Percentiles rank a stretch among this genome's conserved stretches.
phyloP scores from a whole-genome alignment of 345 rosid genomes.

The Citrus glauca region DNA sequence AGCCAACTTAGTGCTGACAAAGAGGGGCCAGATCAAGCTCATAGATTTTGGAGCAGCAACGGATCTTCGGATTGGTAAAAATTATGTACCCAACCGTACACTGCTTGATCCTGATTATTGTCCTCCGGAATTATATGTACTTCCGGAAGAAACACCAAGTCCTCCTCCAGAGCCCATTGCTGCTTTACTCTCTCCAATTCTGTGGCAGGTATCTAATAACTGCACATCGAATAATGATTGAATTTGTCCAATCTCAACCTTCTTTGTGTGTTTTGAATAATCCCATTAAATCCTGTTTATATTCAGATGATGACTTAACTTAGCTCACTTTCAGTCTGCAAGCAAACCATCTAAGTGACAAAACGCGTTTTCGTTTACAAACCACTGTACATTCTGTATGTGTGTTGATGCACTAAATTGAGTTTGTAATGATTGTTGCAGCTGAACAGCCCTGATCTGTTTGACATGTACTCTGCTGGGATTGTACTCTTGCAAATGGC shows the following conservation, averaged over 20 bases:
- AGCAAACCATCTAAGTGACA: neutral
- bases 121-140: constrained; percentile 92
- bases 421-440: constrained; percentile 31
- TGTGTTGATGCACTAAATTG: neutral
- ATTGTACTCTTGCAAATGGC: constrained; percentile 94
- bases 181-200: constrained; percentile 80
- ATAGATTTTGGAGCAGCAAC: constrained; percentile 97
- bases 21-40: constrained; percentile 85
- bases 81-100: constrained; percentile 59
- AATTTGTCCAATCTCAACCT: neutral
- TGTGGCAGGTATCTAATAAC: constrained; percentile 65
- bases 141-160: constrained; percentile 87
- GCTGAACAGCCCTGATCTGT: constrained; percentile 94
- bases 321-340: neutral
- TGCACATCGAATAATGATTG: neutral
- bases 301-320: neutral
- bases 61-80: constrained; percentile 97
- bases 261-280: neutral
- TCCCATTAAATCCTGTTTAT: neutral
- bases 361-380: neutral
- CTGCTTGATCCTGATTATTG: constrained; percentile 91
- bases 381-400: neutral
- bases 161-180: constrained; percentile 97
- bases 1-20: constrained; percentile 87
- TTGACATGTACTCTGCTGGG: constrained; percentile 89